These are phyloP conservation scores for Mercurialis annua DNA, from an alignment of 345 rosid genomes.

Conservation along the genomic window DNA sequence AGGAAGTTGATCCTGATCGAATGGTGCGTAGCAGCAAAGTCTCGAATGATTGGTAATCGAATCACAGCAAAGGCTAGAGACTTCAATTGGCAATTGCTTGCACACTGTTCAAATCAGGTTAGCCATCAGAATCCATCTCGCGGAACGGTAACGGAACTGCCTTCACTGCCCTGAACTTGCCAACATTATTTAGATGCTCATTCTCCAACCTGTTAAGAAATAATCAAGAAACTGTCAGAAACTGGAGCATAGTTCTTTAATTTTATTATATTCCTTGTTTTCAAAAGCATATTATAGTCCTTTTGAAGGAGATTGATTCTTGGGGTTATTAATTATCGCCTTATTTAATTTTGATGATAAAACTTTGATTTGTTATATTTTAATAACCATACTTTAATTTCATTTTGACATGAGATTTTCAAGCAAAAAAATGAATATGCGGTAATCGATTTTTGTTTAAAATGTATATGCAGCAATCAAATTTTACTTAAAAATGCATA, in stretches of 20 bases:
- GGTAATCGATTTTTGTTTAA: too few species aligned
- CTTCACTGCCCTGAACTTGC: conserved; percentile 86
- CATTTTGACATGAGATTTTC: too few species aligned
- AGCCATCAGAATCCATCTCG: conserved; percentile 61
- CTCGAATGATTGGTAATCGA: neutral
- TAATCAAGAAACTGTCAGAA: neutral
- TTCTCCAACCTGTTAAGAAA: conserved; percentile 67
- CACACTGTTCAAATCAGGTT: conserved; percentile 3
- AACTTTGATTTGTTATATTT: too few species aligned
- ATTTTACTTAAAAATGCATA: too few species aligned
- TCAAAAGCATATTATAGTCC: too few species aligned
- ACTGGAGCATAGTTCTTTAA: neutral
- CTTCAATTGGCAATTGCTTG: neutral
- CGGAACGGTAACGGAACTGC: conserved; percentile 84
- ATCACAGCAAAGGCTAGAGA: neutral
- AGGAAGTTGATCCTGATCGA: neutral
- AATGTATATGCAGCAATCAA: too few species aligned
- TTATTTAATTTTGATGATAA: too few species aligned
- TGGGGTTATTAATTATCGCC: too few species aligned
- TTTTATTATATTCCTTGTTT: neutral
- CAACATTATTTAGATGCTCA: conserved; percentile 85
- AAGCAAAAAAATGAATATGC: too few species aligned
- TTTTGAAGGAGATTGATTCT: too few species aligned
- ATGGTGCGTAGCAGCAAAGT: neutral
- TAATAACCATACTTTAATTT: too few species aligned